Evolutionary conservation across 2,329 filamentous ascomycete species (phyloP).

Genomic region (Metarhizium humberi): DNA sequence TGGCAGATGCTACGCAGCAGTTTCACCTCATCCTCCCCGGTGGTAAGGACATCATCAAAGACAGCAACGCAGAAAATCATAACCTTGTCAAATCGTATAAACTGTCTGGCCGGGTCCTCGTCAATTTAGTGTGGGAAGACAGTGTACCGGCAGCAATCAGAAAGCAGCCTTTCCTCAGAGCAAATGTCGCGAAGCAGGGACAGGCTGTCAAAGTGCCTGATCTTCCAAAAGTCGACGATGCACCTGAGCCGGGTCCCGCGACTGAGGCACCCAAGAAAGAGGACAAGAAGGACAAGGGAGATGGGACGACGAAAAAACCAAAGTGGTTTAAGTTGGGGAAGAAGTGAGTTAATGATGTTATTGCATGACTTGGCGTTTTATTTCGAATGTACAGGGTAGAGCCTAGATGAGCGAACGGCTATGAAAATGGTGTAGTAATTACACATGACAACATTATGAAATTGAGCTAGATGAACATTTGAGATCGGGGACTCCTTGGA

Average conservation of each 20-base stretch:
- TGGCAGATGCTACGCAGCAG: conserved; percentile 52
- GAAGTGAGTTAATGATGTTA: conserved; percentile 38
- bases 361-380: not conserved
- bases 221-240: conserved; percentile 31
- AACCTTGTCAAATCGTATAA: conserved; percentile 65
- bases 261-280: conserved; percentile 20
- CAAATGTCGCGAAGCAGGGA: conserved; percentile 49
- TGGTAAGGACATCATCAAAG: conserved; percentile 37
- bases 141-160: conserved; percentile 47
- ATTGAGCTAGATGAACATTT: not conserved
- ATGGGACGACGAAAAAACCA: conserved; percentile 41
- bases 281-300: conserved; percentile 27
- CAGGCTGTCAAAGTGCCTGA: conserved; percentile 58
- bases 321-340: conserved; percentile 70
- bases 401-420: not conserved
- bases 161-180: conserved; percentile 49
- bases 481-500: not conserved
- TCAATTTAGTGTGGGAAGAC: conserved; percentile 70
- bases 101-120: conserved; percentile 59
- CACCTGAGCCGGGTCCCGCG: conserved; percentile 20
- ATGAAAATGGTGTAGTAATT: not conserved
- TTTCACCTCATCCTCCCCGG: conserved; percentile 65
- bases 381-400: not conserved
- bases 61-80: conserved; percentile 36
- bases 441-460: not conserved